Evolutionary conservation across 495 filamentous ascomycete species (phyloP).

Genomic region (Lasiosphaeria miniovina): DNA sequence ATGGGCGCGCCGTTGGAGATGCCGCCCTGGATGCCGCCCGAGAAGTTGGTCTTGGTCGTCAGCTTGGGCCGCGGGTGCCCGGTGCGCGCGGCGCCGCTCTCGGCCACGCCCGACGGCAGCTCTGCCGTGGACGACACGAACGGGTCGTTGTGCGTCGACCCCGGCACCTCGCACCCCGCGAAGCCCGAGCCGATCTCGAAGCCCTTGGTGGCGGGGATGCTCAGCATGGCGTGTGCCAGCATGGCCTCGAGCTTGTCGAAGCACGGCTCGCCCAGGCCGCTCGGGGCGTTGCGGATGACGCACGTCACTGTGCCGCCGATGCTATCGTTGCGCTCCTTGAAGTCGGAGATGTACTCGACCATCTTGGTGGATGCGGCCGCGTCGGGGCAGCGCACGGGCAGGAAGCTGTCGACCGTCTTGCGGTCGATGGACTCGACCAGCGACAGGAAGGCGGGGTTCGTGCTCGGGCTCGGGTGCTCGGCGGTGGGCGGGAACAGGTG

Average conservation of each 20-base stretch:
- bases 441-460: constrained; percentile 80
- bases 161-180: constrained; percentile 80
- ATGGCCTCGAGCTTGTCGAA: constrained; percentile 96
- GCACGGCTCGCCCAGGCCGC: constrained; percentile 87
- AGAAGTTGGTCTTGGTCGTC: constrained; percentile 93
- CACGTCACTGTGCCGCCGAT: constrained; percentile 96
- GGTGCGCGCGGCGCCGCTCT: constrained; percentile 33
- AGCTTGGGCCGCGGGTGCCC: constrained; percentile 52
- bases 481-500: constrained; percentile 81
- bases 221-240: constrained; percentile 94
- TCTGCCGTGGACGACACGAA: constrained; percentile 61
- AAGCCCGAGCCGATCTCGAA: constrained; percentile 97
- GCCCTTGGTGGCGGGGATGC: constrained; percentile 93
- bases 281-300: constrained; percentile 86
- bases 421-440: constrained; percentile 74
- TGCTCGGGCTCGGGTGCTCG: constrained; percentile 66
- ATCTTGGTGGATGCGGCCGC: constrained; percentile 62
- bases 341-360: constrained; percentile 76
- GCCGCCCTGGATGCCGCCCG: constrained; percentile 92
- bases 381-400: constrained; percentile 85
- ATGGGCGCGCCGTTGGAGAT: constrained; percentile 93
- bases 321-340: constrained; percentile 78
- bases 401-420: constrained; percentile 73
- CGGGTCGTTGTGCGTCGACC: constrained; percentile 89
- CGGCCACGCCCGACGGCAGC: constrained; percentile 31